Conservation (phyloP, 768 basidiomycete species). For the Pisolithus tinctorius region DNA sequence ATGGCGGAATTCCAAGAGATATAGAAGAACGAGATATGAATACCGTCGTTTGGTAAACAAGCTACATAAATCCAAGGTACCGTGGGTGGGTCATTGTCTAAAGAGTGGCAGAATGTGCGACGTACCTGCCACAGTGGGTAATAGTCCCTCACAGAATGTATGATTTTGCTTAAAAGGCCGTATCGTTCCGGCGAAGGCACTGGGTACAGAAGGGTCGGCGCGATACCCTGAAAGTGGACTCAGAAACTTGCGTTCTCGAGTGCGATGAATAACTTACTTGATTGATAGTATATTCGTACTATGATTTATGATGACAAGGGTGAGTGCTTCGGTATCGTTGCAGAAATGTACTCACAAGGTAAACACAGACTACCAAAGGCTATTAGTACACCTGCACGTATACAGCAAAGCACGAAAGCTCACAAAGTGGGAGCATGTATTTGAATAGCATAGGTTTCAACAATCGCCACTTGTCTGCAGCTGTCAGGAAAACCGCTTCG, state of each 20-base stretch:
- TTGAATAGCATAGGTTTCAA: conserved; percentile 70
- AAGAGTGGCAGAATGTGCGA: conserved; percentile 11
- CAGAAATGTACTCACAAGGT: conserved; percentile 39
- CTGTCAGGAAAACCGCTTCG: conserved; percentile 45
- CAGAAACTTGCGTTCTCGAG: not conserved
- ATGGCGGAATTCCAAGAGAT: conserved; percentile 73
- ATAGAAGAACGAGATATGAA: conserved; percentile 92
- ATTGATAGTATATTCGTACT: conserved; percentile 93
- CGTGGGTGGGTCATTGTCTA: not conserved
- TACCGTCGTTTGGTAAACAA: conserved; percentile 85
- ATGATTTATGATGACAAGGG: conserved; percentile 27
- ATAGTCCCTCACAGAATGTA: conserved; percentile 83
- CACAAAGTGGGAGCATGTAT: conserved; percentile 93
- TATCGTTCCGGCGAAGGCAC: conserved; percentile 59
- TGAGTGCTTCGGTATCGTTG: not conserved
- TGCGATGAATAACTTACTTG: conserved; percentile 39
- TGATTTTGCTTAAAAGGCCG: conserved; percentile 65
- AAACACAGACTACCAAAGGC: conserved; percentile 44
- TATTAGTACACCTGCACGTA: conserved; percentile 9
- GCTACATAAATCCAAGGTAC: conserved; percentile 30
- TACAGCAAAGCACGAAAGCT: conserved; percentile 26
- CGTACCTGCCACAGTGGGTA: conserved; percentile 92
- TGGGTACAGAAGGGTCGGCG: conserved; percentile 86
- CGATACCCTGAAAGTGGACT: conserved; percentile 53
- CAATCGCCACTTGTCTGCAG: conserved; percentile 72